phyloP scores from a whole-genome alignment of 129 eudicot species.

The Pseudognaphalium luteoalbum region DNA sequence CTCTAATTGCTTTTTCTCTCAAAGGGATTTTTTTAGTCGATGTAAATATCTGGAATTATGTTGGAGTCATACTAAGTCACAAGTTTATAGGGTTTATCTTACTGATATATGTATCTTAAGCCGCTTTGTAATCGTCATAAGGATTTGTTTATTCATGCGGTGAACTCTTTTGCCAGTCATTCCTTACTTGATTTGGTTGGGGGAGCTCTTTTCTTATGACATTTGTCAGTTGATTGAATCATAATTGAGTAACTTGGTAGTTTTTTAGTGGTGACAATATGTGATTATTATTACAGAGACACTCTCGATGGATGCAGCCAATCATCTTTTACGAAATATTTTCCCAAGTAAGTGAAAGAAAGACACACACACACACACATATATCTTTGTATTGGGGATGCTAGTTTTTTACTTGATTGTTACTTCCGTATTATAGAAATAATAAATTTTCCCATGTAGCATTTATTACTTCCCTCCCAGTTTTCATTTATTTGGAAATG shows the following conservation, averaged over 20 bases:
- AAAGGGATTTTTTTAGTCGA: neutral
- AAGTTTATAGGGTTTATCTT: neutral
- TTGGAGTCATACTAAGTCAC: neutral
- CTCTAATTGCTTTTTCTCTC: neutral
- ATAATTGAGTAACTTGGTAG: too few species aligned
- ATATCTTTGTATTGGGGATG: neutral
- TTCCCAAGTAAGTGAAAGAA: slow-evolving; percentile 64
- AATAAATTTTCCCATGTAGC: neutral
- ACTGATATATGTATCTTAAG: neutral
- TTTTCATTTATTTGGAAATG: neutral
- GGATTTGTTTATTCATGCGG: neutral
- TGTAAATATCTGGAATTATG: neutral
- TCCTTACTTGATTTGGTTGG: neutral
- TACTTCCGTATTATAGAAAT: neutral
- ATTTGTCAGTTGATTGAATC: neutral
- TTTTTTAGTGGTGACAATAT: neutral
- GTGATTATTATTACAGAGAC: slow-evolving; percentile 20
- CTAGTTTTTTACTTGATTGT: slow-evolving; percentile 5
- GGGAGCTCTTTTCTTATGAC: neutral
- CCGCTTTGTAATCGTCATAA: neutral
- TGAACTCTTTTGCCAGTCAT: neutral
- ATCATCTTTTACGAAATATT: slow-evolving; percentile 38
- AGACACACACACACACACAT: neutral
- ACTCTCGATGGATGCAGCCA: slow-evolving; percentile 32
- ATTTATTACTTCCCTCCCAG: neutral